Base-by-base conservation (phyloP, 1,284 basidiomycete genomes). In the Singerocomus inundabilis region DNA sequence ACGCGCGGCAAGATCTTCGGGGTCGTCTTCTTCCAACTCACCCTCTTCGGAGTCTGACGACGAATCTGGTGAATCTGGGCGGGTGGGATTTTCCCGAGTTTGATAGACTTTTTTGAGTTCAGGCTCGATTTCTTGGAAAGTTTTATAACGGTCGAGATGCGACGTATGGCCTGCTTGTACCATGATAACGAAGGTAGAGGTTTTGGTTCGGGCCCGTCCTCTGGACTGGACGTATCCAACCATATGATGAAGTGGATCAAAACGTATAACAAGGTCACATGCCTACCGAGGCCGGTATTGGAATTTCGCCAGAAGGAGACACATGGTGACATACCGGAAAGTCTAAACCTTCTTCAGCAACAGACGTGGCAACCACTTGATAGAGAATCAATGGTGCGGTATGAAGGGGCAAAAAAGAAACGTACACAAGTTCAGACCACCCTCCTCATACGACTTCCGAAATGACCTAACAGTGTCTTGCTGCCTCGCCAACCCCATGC, bases 291-390 rank as follows among this genome's bases (percentile, higher is more conserved):
- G 32, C 28, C 44, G 37, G 32, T 30, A 46, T 59, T 50, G 33
- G 35, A 11, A 15, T 28, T 44, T 40, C 13, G 8, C 26, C 21
- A 40, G 31, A 36, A 15, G 24, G 46, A 16, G 9, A 28, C 33
- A 13, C 5, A 41, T 18, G 29, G 13, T 26, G 13, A 47, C 77
- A 46, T 61, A 86, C 85, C 12, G 84, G 87, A 68, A 93, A 91
- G 66, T 93, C 90, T 25, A 93, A 76, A 0, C 91, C 91, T 71
- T 93, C 91, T 70, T 94, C 91, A 1, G 89, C 91, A 6, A 93
- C 90, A 8, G 84, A 84, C 0, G 91, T 93, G 4, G 90, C 87
- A 52, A 93, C 75, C 26, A 93, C 87, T 89, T 32, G 31, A 37
- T 5, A 39, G 25, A 33, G 15, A 3, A 31, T 54, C 47, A 39